Percentiles rank a stretch among this genome's conserved stretches.
These are phyloP conservation scores for Biscogniauxia marginata DNA, from an alignment of 2,329 filamentous ascomycete genomes.

Conservation along the genomic window DNA sequence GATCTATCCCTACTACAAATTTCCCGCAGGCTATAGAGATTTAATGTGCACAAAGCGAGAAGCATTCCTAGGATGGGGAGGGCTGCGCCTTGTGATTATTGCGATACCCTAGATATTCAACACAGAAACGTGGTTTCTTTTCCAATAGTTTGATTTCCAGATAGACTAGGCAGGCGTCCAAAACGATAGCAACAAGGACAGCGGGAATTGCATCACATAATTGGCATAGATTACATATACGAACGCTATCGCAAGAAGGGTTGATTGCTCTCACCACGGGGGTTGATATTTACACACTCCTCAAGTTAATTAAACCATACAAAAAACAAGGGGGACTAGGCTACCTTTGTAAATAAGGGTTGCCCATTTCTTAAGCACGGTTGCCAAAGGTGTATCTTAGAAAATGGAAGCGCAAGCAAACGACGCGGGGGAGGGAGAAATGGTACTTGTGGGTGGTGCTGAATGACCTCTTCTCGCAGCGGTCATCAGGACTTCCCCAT, in stretches of 20 bases:
- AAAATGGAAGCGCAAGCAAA: no score
- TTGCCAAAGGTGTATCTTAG: no score
- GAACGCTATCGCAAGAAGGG: background rate
- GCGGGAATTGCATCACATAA: background rate
- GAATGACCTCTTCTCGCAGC: no score
- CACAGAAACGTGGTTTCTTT: background rate
- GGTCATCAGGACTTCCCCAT: no score
- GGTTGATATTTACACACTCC: background rate
- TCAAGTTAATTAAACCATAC: background rate
- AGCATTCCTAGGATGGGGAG: background rate
- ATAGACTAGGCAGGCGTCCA: conserved; percentile 7
- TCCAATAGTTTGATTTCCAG: background rate
- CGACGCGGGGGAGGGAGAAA: no score
- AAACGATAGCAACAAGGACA: conserved; percentile 11
- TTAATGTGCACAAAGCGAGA: background rate
- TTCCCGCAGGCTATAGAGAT: background rate
- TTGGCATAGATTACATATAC: background rate
- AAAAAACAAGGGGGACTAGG: no score
- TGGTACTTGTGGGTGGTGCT: no score
- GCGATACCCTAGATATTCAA: conserved; percentile 18
- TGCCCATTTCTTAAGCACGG: no score
- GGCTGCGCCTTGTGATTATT: conserved; percentile 1
- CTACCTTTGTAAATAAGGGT: no score
- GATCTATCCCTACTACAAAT: background rate
- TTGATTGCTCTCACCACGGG: background rate